Base-by-base conservation (phyloP, 2,329 filamentous ascomycete genomes). In the Pseudogymnoascus sp. region DNA sequence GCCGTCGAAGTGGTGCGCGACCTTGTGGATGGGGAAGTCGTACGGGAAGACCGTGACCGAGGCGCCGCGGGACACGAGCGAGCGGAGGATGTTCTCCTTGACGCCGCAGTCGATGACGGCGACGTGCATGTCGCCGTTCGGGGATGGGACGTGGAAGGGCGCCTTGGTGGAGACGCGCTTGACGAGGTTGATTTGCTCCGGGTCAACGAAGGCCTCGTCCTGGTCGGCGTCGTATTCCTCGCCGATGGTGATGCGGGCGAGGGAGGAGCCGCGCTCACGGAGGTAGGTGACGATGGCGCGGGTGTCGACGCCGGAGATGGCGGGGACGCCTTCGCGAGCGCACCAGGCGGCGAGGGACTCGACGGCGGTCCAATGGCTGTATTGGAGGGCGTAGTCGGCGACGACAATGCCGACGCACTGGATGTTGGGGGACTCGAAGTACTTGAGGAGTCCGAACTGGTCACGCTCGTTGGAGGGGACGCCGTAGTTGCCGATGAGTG, bases 51-150 rank as follows among this genome's bases (percentile, higher is more conserved):
- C 90, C 40, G 94, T 97, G 66, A 96, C 89, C 66, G 90, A 92
- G 61, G 92, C 90, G 64, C 94, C 94, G 66, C 94, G 92, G 77
- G 84, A 87, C 72, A 97, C 92, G 64, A 99, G 82, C 75, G 90
- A 95, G 72, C 94, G 91, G 64, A 99, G 87, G 71, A 99, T 99
- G 81, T 99, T 99, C 84, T 99, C 94, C 85, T 99, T 99, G 69
- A 97, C 94, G 80, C 94, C 94, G 72, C 94, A 99, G 78, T 99
- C 94, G 73, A 99, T 88, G 69, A 99, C 83, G 63, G 93, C 94
- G 69, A 99, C 86, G 78, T 99, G 94, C 74, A 90, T 87, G 71
- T 88, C 86, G 66, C 93, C 91, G 68, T 88, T 84, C 33, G 87
- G 84, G 60, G 92, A 92, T 74, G 90, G 88, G 67, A 97, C 89